Evolutionary conservation across 2,329 filamentous ascomycete species (phyloP).

Genomic region (Cladosporium sp.): DNA sequence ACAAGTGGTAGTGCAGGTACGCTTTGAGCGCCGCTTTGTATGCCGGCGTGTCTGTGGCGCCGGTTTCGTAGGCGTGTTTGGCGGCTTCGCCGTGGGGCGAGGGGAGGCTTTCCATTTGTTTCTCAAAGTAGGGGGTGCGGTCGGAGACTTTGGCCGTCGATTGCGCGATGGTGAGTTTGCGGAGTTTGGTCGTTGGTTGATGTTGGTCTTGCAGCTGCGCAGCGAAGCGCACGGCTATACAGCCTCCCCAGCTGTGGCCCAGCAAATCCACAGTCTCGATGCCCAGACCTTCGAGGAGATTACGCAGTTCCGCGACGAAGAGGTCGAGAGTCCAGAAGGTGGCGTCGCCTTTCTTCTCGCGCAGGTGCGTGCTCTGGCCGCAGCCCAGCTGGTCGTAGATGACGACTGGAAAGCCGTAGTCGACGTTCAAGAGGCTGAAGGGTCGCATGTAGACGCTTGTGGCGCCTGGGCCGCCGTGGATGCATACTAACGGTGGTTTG

Average conservation of each 20-base stretch:
- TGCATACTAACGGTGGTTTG: constrained; percentile 37
- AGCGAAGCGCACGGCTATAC: constrained; percentile 50
- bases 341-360: constrained; percentile 46
- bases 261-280: constrained; percentile 47
- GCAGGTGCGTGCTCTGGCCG: constrained; percentile 51
- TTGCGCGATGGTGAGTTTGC: neutral
- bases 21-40: neutral
- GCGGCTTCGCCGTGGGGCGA: neutral
- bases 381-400: constrained; percentile 58
- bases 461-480: constrained; percentile 52
- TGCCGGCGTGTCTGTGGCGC: neutral
- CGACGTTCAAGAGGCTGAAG: constrained; percentile 39
- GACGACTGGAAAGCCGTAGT: constrained; percentile 47
- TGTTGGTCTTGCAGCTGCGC: neutral
- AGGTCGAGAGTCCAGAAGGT: constrained; percentile 52
- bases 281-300: constrained; percentile 50
- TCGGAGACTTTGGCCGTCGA: neutral
- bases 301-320: constrained; percentile 35
- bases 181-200: neutral
- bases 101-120: neutral
- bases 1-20: neutral
- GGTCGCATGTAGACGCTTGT: constrained; percentile 39
- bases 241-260: constrained; percentile 57
- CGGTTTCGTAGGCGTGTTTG: neutral
- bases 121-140: neutral